These are phyloP conservation scores for Eucalyptus sp. DNA, from an alignment of 345 rosid genomes.

Conservation along the genomic window DNA sequence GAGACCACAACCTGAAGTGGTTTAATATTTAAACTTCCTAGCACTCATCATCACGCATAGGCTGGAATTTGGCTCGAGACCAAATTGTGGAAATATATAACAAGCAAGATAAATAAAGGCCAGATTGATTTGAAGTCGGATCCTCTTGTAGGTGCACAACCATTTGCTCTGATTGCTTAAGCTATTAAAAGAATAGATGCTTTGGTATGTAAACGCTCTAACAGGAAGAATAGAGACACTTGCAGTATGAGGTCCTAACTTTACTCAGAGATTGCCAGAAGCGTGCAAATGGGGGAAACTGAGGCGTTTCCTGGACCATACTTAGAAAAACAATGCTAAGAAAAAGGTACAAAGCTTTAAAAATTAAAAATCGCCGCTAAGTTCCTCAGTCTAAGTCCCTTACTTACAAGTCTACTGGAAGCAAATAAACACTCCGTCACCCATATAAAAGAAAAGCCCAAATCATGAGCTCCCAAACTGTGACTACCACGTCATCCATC, in stretches of 20 bases:
- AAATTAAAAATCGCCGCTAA: neutral
- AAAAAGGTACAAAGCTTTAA: neutral
- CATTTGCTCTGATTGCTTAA: neutral
- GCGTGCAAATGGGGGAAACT: neutral
- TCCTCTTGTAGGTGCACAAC: neutral
- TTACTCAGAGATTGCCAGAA: neutral
- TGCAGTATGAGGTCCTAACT: neutral
- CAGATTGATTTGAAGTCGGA: neutral
- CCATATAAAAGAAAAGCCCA: neutral
- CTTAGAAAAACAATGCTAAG: neutral
- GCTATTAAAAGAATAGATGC: neutral
- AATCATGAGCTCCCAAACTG: neutral
- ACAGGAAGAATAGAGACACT: neutral
- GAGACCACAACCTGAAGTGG: neutral
- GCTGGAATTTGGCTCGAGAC: neutral
- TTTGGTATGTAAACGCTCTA: neutral
- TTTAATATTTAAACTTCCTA: neutral
- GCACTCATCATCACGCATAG: neutral
- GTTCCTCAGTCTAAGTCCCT: neutral
- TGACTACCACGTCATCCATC: neutral
- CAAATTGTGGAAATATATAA: neutral
- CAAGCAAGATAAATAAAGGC: neutral
- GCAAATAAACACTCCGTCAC: neutral
- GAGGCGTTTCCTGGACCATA: neutral
- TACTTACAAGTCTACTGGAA: neutral